Base-by-base conservation (phyloP, 73 alveolate genomes). In the Paramecium primaurelia region DNA sequence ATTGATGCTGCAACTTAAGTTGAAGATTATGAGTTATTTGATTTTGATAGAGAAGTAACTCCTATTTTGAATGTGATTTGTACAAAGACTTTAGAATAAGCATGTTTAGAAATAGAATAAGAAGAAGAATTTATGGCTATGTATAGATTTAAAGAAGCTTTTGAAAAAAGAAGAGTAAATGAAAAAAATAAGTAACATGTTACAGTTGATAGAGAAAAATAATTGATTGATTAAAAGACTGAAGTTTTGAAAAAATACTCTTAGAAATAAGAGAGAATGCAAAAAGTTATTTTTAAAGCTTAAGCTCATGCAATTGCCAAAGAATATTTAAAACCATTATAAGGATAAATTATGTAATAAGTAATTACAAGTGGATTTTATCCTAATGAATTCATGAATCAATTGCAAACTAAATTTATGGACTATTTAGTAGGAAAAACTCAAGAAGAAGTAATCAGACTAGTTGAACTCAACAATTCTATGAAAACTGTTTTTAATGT, bases 1-100 rank as follows among this genome's bases (percentile, higher is more conserved):
- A 97, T 97, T 85, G 99, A 98, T 93, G 98, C 97, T 28, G 95
- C 96, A 51, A 98, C 99, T 7, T 97, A 98, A 94, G 96, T 98
- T 54, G 98, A 96, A 77, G 99, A 98, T 88, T 97, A 98, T 32
- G 99, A 98, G 18, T 95, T 98, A 26, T 98, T 98, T 92, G 99
- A 97, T 87, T 98, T 95, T 92, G 99, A 98, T 89, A 93, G 94
- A 75, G 99, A 97, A 92, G 99, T 98, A 30, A 95, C 97, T 45
- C 99, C 99, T 6, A 98, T 98, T 32, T 86, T 98, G 85, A 97
- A 98, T 91, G 99, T 98, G 16, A 93, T 98, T 1, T 95, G 97
- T 32, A 96, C 94, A 45, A 98, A 98, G 92, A 96, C 99, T 37
- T 93, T 98, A 10, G 99, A 98, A 89, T 95, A 96, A 88, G 99